Percentiles rank a stretch among this genome's conserved stretches.
phyloP scores from a whole-genome alignment of 2,329 filamentous ascomycete species.

The Fusarium sublunatum region DNA sequence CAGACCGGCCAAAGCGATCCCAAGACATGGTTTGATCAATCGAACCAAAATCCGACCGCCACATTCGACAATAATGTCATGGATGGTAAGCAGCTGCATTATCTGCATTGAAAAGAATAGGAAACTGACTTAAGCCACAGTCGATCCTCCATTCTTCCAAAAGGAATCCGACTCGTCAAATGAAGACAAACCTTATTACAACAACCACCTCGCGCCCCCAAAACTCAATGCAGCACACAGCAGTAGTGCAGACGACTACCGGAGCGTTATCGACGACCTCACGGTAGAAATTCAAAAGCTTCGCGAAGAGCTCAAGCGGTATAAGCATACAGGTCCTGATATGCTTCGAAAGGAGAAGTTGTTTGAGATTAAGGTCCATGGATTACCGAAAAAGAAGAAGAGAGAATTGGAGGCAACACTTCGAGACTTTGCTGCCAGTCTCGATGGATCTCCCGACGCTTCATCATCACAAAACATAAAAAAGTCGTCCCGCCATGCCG shows the following conservation, averaged over 20 bases:
- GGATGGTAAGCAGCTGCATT: slow-evolving; percentile 56
- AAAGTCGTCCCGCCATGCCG: slow-evolving; percentile 55
- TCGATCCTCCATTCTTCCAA: slow-evolving; percentile 67
- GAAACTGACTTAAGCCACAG: slow-evolving; percentile 41
- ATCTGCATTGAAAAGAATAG: neutral
- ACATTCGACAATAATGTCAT: slow-evolving; percentile 57
- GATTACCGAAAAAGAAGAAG: slow-evolving; percentile 77
- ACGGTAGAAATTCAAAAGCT: slow-evolving; percentile 85
- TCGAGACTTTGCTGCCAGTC: slow-evolving; percentile 73
- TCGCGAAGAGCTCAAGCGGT: slow-evolving; percentile 77
- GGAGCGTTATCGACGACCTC: slow-evolving; percentile 87
- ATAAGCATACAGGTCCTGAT: slow-evolving; percentile 73
- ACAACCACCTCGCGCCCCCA: slow-evolving; percentile 42
- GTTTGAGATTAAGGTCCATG: slow-evolving; percentile 85
- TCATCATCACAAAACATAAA: slow-evolving; percentile 56
- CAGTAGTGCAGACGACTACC: slow-evolving; percentile 78
- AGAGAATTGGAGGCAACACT: slow-evolving; percentile 80
- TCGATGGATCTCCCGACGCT: slow-evolving; percentile 62
- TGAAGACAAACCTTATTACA: slow-evolving; percentile 53
- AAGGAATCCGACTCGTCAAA: slow-evolving; percentile 64
- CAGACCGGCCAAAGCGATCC: slow-evolving; percentile 62
- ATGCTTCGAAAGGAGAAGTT: slow-evolving; percentile 79
- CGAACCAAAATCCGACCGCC: slow-evolving; percentile 61
- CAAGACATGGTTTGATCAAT: slow-evolving; percentile 65
- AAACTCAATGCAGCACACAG: slow-evolving; percentile 56